Base-by-base conservation (phyloP, 2,329 filamentous ascomycete species). In the Ophiosphaerella narmari region DNA sequence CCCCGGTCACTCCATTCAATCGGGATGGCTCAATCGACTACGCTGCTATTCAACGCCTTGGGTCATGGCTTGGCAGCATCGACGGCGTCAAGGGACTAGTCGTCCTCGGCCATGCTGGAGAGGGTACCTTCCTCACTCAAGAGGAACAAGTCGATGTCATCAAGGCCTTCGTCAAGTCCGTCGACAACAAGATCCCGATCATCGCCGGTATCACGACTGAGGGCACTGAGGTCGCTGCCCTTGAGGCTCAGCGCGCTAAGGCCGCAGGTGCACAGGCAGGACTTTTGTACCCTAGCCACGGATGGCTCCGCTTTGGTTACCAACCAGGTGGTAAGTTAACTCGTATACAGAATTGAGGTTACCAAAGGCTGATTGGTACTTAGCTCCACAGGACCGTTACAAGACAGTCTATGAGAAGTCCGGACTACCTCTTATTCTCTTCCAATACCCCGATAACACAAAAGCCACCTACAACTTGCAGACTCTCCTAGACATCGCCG, bases 241-340 rank as follows among this genome's bases (percentile, higher is more conserved):
- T 80, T 0, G 79, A 81, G 56, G 79, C 79, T 1, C 75, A 79
- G 68, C 75, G 78, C 16, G 79, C 79, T 9, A 78, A 76, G 48
- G 78, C 77, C 31, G 78, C 79, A 40, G 80, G 80, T 31, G 80
- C 80, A 3, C 65, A 76, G 11, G 80, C 80, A 7, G 80, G 80
- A 14, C 73, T 82, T 0, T 63, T 82, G 2, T 82, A 82, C 57
- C 80, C 80, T 12, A 80, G 77, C 0, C 79, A 82, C 48, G 80
- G 80, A 47, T 82, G 80, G 80, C 62, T 82, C 21, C 76, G 80
- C n/a, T 82, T 82, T 55, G 80, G 80, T 7, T 82, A 82, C 57
- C 80, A 82, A 55, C 67, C 72, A 8, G 43, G 43, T 11, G 43
- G 43, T 45, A 21, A 32, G 34, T n/a, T 36, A 9, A 7, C 23